Evolutionary conservation across 495 filamentous ascomycete genomes (phyloP).

Genomic region (Penicillium odoratum): DNA sequence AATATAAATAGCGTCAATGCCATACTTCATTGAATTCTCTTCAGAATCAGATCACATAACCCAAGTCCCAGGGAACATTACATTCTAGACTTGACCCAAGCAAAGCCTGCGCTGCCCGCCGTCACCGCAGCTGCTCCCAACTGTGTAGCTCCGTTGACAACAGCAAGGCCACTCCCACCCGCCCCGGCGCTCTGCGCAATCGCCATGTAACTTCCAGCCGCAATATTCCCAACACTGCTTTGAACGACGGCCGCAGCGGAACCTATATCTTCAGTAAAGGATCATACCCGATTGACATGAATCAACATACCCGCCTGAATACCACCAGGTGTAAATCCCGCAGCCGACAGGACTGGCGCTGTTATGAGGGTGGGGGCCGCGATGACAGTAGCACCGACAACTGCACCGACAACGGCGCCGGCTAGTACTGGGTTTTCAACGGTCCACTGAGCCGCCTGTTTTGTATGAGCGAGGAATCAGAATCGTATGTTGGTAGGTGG

Average conservation of each 20-base stretch:
- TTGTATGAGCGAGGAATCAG: background rate
- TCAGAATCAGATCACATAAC: too few species aligned
- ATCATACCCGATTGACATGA: too few species aligned
- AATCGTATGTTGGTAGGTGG: background rate
- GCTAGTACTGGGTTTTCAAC: constrained; percentile 16
- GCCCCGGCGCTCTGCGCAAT: constrained; percentile 22
- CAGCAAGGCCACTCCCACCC: constrained; percentile 18
- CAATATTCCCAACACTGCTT: constrained; percentile 19
- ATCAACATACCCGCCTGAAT: constrained; percentile 20
- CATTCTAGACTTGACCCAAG: constrained; percentile 3
- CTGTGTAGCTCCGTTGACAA: constrained; percentile 19
- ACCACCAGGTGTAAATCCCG: constrained; percentile 16
- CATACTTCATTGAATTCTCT: background rate
- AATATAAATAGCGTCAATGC: background rate
- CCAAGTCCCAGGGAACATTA: too few species aligned
- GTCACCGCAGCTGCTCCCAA: constrained; percentile 12
- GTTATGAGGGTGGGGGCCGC: constrained; percentile 14
- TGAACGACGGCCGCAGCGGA: constrained; percentile 2
- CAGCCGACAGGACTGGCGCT: constrained; percentile 14
- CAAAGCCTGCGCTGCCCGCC: background rate
- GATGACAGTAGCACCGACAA: constrained; percentile 9
- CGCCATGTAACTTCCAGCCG: constrained; percentile 14
- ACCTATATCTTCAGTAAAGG: constrained; percentile 1
- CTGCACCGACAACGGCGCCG: constrained; percentile 11
- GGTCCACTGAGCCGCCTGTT: constrained; percentile 16